A percentile compares a stretch with the other conserved stretches of the same genome.
Evolutionary conservation across 164 flowering plant species (phyloP).

Genomic region (Annona cherimola): DNA sequence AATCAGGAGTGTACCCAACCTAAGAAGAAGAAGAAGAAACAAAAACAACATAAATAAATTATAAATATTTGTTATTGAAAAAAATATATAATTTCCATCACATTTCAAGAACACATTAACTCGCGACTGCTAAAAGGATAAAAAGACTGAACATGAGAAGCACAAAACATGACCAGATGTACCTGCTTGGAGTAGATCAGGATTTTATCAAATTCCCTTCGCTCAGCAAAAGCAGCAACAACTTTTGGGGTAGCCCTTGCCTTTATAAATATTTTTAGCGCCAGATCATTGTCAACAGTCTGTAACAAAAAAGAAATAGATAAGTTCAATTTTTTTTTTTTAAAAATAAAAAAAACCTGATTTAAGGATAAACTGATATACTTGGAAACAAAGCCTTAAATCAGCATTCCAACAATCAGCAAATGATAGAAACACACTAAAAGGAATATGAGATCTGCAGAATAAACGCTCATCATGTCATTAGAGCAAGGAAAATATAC

Average conservation of each 20-base stretch:
- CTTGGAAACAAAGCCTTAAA: background rate
- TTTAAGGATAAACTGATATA: too few species aligned
- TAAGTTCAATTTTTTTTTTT: background rate
- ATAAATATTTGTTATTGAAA: too few species aligned
- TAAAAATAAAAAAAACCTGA: too few species aligned
- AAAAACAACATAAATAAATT: background rate
- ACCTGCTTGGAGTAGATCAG: slow-evolving; percentile 98
- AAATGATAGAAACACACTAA: background rate
- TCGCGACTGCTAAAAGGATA: background rate
- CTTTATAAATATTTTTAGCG: slow-evolving; percentile 90
- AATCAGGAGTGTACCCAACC: slow-evolving; percentile 98
- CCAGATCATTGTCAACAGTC: slow-evolving; percentile 99
- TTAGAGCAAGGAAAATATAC: background rate
- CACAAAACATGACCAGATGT: background rate
- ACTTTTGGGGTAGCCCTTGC: slow-evolving; percentile 99
- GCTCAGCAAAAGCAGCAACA: slow-evolving; percentile 98
- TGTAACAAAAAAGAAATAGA: slow-evolving; percentile 17
- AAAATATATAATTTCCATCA: background rate
- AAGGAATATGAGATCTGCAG: background rate
- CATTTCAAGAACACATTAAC: background rate
- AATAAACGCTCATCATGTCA: background rate
- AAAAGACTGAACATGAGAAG: background rate
- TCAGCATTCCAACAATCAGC: background rate
- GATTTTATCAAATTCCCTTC: slow-evolving; percentile 95
- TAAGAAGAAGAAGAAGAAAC: slow-evolving; percentile 15